Evolutionary conservation across 176 grass and related monocot genomes (phyloP).

Genomic region (Musa schizocarpa): DNA sequence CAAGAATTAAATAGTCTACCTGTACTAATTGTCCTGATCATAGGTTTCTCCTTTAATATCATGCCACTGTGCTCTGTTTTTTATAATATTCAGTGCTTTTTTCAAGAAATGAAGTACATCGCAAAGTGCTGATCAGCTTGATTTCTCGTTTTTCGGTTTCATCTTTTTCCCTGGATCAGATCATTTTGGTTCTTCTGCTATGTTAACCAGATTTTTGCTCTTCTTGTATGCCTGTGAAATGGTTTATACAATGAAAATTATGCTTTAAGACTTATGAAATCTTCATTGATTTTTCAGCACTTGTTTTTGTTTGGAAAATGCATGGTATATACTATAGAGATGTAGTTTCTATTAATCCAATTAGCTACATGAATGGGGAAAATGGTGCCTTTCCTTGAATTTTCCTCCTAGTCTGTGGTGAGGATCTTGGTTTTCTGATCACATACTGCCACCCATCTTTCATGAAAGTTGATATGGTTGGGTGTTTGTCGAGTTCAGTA

Average conservation of each 20-base stretch:
- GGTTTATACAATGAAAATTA: too few relatives aligned
- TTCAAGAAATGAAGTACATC: too few relatives aligned
- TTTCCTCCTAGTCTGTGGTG: neutral
- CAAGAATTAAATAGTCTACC: neutral
- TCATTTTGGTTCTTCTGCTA: neutral
- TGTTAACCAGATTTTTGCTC: neutral
- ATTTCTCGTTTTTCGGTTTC: too few relatives aligned
- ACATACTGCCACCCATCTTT: neutral
- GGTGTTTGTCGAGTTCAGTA: constrained; percentile 30
- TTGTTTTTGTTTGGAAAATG: neutral
- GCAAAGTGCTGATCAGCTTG: too few relatives aligned
- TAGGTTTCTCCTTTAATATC: neutral
- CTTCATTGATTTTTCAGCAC: neutral
- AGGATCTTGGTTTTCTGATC: neutral
- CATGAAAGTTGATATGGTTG: neutral
- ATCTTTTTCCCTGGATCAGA: too few relatives aligned
- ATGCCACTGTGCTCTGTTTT: too few relatives aligned
- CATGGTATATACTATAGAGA: too few relatives aligned
- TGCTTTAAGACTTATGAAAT: too few relatives aligned
- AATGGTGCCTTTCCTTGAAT: neutral
- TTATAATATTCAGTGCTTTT: too few relatives aligned
- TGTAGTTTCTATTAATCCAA: too few relatives aligned
- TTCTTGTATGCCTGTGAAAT: neutral
- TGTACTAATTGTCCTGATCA: too few relatives aligned
- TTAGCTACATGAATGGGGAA: too few relatives aligned